phyloP scores from a whole-genome alignment of 805 yeast species.

The Saturnispora saitoi region DNA sequence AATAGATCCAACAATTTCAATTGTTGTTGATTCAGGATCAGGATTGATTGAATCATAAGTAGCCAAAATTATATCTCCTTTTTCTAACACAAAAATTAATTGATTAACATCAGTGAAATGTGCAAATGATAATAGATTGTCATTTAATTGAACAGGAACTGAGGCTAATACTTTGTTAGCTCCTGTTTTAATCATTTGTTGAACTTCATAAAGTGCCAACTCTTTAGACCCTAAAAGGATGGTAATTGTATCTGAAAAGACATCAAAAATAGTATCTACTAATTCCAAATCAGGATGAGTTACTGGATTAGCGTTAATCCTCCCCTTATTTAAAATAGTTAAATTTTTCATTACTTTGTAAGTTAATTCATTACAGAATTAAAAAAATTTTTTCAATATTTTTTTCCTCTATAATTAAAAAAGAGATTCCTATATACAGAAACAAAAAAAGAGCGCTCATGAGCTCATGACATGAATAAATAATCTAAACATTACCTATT shows the following conservation, averaged over 20 bases:
- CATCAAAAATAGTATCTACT: slow-evolving; percentile 53
- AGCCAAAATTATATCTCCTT: slow-evolving; percentile 71
- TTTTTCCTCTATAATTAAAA: too few relatives aligned
- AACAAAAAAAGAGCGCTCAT: background rate
- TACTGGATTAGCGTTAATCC: slow-evolving; percentile 40
- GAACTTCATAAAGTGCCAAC: slow-evolving; percentile 59
- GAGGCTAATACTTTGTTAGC: slow-evolving; percentile 49
- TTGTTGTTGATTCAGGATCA: slow-evolving; percentile 46
- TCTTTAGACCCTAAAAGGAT: slow-evolving; percentile 50
- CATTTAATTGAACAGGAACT: slow-evolving; percentile 40
- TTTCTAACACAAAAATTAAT: slow-evolving; percentile 54
- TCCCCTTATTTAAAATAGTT: slow-evolving; percentile 41
- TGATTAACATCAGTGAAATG: slow-evolving; percentile 68
- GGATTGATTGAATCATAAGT: slow-evolving; percentile 42
- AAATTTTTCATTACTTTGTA: slow-evolving; percentile 26
- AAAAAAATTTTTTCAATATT: background rate
- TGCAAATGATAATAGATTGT: slow-evolving; percentile 42
- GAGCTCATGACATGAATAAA: background rate
- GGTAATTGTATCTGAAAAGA: slow-evolving; percentile 64
- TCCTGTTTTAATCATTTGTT: slow-evolving; percentile 63
- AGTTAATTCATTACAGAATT: background rate
- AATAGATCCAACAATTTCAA: slow-evolving; percentile 75
- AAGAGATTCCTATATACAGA: background rate
- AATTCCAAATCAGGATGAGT: slow-evolving; percentile 61
- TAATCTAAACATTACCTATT: background rate